phyloP scores from a whole-genome alignment of 495 filamentous ascomycete species.

The Friedmanniomyces endolithicus region DNA sequence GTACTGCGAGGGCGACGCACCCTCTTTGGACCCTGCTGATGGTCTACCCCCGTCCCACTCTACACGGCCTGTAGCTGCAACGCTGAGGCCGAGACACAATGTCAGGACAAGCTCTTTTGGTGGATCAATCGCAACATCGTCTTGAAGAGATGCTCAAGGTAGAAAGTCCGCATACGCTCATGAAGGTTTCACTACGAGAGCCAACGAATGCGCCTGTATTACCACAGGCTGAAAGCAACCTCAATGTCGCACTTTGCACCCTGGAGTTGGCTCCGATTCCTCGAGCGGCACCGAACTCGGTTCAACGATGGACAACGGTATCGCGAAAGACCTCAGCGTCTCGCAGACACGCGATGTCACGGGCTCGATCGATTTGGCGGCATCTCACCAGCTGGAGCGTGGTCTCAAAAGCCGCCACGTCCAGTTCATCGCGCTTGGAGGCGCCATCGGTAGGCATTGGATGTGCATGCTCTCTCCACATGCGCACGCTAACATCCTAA shows the following conservation, averaged over 20 bases:
- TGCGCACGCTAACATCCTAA: neutral
- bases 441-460: constrained; percentile 23
- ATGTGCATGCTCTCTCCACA: constrained; percentile 16
- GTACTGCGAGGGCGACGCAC: too few relatives aligned
- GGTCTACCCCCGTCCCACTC: too few relatives aligned
- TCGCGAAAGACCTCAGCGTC: constrained; percentile 1
- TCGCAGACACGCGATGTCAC: neutral
- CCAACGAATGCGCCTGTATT: neutral
- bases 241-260: too few relatives aligned
- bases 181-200: neutral
- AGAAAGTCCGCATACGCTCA: neutral
- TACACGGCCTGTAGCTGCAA: too few relatives aligned
- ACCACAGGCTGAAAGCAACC: neutral
- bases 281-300: neutral
- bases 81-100: too few relatives aligned
- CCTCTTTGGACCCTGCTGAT: too few relatives aligned
- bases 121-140: too few relatives aligned
- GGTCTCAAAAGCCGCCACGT: constrained; percentile 28
- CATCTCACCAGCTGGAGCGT: constrained; percentile 14
- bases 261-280: neutral
- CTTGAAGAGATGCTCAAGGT: too few relatives aligned
- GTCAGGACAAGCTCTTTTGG: too few relatives aligned
- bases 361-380: constrained; percentile 3
- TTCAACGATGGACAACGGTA: neutral
- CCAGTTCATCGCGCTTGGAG: constrained; percentile 30